These are phyloP conservation scores for Osmanthus fragrans DNA, from an alignment of 257 asterid genomes.

Conservation along the genomic window DNA sequence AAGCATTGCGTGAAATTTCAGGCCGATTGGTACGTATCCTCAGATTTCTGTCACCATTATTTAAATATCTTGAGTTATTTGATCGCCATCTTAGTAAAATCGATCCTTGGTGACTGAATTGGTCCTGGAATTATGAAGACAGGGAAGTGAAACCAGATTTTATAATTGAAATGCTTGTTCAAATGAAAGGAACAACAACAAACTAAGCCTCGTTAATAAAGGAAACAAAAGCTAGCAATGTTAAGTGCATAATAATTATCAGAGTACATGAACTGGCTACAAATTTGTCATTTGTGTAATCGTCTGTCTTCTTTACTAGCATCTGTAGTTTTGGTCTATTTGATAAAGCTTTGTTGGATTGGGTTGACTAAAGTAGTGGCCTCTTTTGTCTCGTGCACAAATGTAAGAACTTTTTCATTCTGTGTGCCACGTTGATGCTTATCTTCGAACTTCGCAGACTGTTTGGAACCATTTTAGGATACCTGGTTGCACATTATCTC, in stretches of 20 bases:
- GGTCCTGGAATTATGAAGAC: not conserved
- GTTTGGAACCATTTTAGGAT: not conserved
- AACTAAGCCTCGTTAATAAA: not conserved
- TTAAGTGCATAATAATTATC: not conserved
- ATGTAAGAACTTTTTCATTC: not conserved
- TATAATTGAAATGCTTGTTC: not conserved
- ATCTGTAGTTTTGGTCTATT: not conserved
- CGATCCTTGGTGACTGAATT: not conserved
- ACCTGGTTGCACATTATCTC: not conserved
- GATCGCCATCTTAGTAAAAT: not conserved
- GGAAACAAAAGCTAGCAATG: not conserved
- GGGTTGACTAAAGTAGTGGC: not conserved
- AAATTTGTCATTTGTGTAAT: not conserved
- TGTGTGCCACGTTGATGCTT: not conserved
- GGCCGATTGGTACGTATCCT: conserved; percentile 86
- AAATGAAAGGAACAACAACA: not conserved
- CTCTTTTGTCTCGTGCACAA: not conserved
- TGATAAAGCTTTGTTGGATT: not conserved
- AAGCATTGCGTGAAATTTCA: conserved; percentile 99
- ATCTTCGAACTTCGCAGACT: not conserved
- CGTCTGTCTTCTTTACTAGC: not conserved
- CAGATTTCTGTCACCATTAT: conserved; percentile 20
- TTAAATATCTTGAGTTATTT: not conserved
- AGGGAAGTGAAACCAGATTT: not conserved
- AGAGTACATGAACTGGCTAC: not conserved